Evolutionary conservation across 345 rosid species (phyloP), one percentile per base, ranked within the genome.

Genomic region (Acer saccharum): DNA sequence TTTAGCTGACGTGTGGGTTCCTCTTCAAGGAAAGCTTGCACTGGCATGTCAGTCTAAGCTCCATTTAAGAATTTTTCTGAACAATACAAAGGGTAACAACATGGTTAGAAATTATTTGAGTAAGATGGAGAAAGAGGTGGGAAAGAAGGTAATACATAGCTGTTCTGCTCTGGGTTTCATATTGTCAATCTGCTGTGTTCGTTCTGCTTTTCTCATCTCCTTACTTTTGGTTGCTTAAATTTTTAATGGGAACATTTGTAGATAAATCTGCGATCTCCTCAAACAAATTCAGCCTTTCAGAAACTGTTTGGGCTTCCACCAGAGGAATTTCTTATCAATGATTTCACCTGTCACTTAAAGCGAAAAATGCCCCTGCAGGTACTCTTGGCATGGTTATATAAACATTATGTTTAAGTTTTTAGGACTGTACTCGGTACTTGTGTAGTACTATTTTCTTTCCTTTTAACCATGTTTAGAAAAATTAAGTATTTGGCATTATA

Each of bases 91-190:
- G 89, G 97, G 98, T 76, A 89, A 89, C 82, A 89, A 89, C 87
- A 92, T 89, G 78, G 96, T 86, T 44, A 92, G 85, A 79, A 98
- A 93, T 44, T 96, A 93, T 82, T 84, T 96, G 74, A 91, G 74
- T 85, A 96, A 90, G 91, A 96, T 96, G 99, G 99, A 93, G 88
- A 96, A 96, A 84, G 99, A 96, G 78, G 99, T 96, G 44, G 99
- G 99, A 55, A 93, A 90, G 86, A 96, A 96, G 97, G 98, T 92
- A 77, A 48, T 21, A 14, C 54, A 44, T 76, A n/a, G 80, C 69
- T 50, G 21, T 81, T 67, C 65, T 79, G 68, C 32, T 10, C 17
- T 73, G 70, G 75, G 69, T 57, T 62, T 55, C 16, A 23, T 32
- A 54, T 71, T 77, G 27, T 52, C 46, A 71, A 39, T 46, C 23